Percentiles rank a stretch among this genome's conserved stretches.
phyloP scores from a whole-genome alignment of 352 stramenopile species.

The Phytophthora boehmeriae region DNA sequence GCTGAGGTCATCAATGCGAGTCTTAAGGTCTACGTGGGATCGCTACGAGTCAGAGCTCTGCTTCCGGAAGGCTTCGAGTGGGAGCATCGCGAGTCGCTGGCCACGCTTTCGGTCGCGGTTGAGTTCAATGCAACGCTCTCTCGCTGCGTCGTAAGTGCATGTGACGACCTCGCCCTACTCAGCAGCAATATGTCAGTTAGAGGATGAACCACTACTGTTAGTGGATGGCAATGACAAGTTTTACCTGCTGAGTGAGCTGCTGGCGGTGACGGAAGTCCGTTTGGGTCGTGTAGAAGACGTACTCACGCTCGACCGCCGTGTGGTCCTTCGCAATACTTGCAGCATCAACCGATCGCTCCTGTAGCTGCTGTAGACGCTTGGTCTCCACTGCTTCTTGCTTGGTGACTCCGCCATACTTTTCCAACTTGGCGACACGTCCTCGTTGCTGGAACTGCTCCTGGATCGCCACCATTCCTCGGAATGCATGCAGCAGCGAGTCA shows the following conservation, averaged over 20 bases:
- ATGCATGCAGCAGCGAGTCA: conserved; percentile 46
- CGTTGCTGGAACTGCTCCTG: conserved; percentile 52
- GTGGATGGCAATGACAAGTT: conserved; percentile 6
- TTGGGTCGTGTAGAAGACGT: conserved; percentile 64
- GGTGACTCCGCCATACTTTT: conserved; percentile 43
- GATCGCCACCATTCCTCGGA: conserved; percentile 63
- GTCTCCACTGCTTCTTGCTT: conserved; percentile 44
- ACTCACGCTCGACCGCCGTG: conserved; percentile 32
- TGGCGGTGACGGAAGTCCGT: conserved; percentile 65
- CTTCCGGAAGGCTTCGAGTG: conserved; percentile 47
- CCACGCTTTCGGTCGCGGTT: conserved; percentile 57
- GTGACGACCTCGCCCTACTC: conserved; percentile 43
- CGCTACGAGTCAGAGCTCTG: conserved; percentile 24
- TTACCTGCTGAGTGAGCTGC: conserved; percentile 58
- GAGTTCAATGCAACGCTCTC: conserved; percentile 45
- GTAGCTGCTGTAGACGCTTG: conserved; percentile 18
- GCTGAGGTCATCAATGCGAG: no score
- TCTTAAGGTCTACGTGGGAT: conserved; percentile 11
- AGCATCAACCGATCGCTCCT: neutral
- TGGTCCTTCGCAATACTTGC: neutral
- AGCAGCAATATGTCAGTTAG: neutral
- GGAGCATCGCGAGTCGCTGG: conserved; percentile 51
- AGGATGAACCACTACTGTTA: neutral
- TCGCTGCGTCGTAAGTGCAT: conserved; percentile 64
- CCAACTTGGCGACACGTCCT: conserved; percentile 34